Conservation (phyloP, 2,329 filamentous ascomycete species). For the Pestalotiopsis sp. region DNA sequence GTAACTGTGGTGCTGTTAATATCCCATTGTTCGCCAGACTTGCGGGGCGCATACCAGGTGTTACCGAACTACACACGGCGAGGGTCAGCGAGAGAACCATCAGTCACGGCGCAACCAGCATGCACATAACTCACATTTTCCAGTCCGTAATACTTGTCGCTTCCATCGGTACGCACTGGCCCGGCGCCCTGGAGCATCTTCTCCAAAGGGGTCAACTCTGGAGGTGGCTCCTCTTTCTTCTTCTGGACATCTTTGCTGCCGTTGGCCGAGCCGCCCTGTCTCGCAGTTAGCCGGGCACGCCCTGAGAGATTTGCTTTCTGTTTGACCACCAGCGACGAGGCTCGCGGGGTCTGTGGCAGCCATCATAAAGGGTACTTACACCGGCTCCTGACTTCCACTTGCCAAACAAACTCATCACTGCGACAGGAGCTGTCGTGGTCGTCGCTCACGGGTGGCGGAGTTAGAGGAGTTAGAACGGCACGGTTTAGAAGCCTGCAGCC, state of each 20-base stretch:
- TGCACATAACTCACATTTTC: constrained; percentile 76
- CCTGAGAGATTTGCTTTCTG: constrained; percentile 2
- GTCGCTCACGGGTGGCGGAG: constrained; percentile 13
- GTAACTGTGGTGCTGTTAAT: constrained; percentile 62
- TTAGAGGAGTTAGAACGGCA: constrained; percentile 20
- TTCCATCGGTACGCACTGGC: constrained; percentile 80
- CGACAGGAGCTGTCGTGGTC: constrained; percentile 39
- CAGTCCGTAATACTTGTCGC: constrained; percentile 97
- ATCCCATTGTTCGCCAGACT: constrained; percentile 15
- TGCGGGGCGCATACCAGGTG: constrained; percentile 69
- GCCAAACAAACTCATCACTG: constrained; percentile 50
- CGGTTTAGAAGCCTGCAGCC: constrained; percentile 10
- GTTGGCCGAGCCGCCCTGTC: constrained; percentile 40
- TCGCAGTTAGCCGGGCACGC: constrained; percentile 22
- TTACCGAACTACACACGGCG: constrained; percentile 76
- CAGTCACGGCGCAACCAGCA: not conserved
- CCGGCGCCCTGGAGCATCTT: constrained; percentile 83
- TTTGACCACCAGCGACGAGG: not conserved
- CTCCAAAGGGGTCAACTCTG: constrained; percentile 62
- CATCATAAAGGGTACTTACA: constrained; percentile 41
- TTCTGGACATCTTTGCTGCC: constrained; percentile 46
- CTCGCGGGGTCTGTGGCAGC: not conserved
- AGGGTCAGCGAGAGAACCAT: constrained; percentile 34
- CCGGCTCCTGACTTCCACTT: constrained; percentile 57
- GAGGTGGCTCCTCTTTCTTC: constrained; percentile 58